Evolutionary conservation across 2,329 filamentous ascomycete genomes (phyloP).

Genomic region (Trichoderma koningiopsis): DNA sequence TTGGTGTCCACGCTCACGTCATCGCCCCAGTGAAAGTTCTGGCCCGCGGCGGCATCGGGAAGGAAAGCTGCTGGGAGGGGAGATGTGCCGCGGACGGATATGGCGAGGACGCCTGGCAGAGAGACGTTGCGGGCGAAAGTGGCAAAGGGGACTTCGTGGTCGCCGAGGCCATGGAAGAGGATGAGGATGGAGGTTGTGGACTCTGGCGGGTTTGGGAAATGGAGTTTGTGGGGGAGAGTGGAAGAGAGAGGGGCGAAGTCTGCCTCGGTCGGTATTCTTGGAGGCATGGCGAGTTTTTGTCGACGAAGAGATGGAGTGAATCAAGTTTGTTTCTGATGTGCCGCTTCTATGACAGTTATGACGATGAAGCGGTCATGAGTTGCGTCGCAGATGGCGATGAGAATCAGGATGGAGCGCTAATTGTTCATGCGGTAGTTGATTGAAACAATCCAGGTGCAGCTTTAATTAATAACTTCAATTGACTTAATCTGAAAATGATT

Average conservation of each 20-base stretch:
- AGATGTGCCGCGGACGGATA: slow-evolving; percentile 72
- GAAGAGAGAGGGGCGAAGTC: slow-evolving; percentile 52
- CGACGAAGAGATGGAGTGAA: background rate
- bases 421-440: background rate
- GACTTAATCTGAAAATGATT: background rate
- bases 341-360: background rate
- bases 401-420: background rate
- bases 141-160: slow-evolving; percentile 69
- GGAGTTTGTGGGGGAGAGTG: slow-evolving; percentile 47
- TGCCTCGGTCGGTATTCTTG: slow-evolving; percentile 52
- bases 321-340: background rate
- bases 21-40: slow-evolving; percentile 67
- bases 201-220: slow-evolving; percentile 57
- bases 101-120: slow-evolving; percentile 75
- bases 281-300: slow-evolving; percentile 41
- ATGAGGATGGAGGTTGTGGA: slow-evolving; percentile 74
- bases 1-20: slow-evolving; percentile 57
- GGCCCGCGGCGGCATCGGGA: slow-evolving; percentile 34
- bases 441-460: background rate
- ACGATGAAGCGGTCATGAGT: background rate
- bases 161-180: slow-evolving; percentile 83
- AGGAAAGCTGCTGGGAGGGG: slow-evolving; percentile 69
- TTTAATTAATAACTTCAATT: background rate
- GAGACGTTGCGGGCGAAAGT: slow-evolving; percentile 67
- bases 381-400: background rate